Evolutionary conservation across 2,329 filamentous ascomycete genomes (phyloP).

Genomic region (Fonsecaea erecta): DNA sequence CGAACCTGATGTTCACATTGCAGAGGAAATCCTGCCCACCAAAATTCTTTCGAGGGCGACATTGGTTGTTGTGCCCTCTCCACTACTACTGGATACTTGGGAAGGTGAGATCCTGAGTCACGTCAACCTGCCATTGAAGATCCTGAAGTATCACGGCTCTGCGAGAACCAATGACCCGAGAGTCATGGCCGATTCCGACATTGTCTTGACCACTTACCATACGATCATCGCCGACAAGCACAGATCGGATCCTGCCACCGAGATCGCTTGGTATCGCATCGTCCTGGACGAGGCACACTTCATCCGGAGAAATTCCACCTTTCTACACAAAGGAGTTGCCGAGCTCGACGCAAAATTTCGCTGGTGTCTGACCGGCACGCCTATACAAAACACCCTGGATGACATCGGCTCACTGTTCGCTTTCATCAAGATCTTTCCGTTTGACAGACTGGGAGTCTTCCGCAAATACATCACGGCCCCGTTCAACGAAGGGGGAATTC

Average conservation of each 20-base stretch:
- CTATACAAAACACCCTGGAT: slow-evolving; percentile 59
- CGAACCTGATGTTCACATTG: slow-evolving; percentile 15
- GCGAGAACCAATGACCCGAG: slow-evolving; percentile 38
- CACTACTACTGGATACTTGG: slow-evolving; percentile 1
- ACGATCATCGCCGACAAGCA: slow-evolving; percentile 49
- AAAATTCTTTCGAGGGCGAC: slow-evolving; percentile 45
- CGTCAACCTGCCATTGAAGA: background rate
- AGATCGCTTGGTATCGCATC: slow-evolving; percentile 49
- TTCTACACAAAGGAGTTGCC: slow-evolving; percentile 50
- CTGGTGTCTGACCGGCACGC: slow-evolving; percentile 61
- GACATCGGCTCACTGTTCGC: slow-evolving; percentile 59
- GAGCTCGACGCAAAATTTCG: slow-evolving; percentile 51
- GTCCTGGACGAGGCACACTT: slow-evolving; percentile 58
- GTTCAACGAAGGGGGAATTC: slow-evolving; percentile 41
- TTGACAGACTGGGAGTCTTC: slow-evolving; percentile 50
- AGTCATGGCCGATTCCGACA: slow-evolving; percentile 44
- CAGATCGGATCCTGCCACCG: slow-evolving; percentile 39
- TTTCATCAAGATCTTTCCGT: slow-evolving; percentile 53
- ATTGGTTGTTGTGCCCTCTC: slow-evolving; percentile 51
- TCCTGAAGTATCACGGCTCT: slow-evolving; percentile 46
- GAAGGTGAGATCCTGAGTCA: background rate
- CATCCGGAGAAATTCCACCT: slow-evolving; percentile 56
- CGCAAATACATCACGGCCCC: slow-evolving; percentile 52
- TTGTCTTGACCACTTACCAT: slow-evolving; percentile 57
- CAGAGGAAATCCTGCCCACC: background rate